A percentile compares a stretch with the other conserved stretches of the same genome.
Conservation (phyloP, 139 green algal species). For the Microglena sp. region DNA sequence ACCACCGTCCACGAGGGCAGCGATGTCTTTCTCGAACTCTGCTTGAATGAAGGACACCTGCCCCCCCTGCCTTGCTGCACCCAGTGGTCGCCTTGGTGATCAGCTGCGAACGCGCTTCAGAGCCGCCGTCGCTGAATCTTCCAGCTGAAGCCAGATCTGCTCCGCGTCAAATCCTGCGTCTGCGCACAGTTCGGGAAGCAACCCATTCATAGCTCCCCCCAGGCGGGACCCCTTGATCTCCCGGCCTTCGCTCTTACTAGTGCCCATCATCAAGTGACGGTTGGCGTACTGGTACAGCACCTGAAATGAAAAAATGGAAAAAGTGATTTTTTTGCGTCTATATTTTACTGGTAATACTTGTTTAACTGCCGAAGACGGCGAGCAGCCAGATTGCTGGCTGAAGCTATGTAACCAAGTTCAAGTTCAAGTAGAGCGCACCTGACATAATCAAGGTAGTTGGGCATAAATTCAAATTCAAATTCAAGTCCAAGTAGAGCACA, state of each 20-base stretch:
- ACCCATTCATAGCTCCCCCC: not conserved
- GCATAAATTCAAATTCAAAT: no score
- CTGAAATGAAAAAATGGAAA: slow-evolving; percentile 17
- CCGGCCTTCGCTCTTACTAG: not conserved
- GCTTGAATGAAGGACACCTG: slow-evolving; percentile 18
- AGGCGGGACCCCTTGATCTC: not conserved
- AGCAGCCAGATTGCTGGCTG: no score
- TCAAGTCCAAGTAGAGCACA: not conserved
- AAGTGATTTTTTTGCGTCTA: no score
- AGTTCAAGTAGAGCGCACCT: slow-evolving; percentile 9
- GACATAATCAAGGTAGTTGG: not conserved
- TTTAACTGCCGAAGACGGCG: no score
- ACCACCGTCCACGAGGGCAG: slow-evolving; percentile 25
- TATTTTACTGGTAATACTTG: no score
- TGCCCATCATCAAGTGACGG: not conserved
- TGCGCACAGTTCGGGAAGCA: slow-evolving; percentile 31
- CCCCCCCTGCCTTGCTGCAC: not conserved
- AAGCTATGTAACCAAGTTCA: no score
- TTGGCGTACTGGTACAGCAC: not conserved
- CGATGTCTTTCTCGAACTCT: slow-evolving; percentile 22
- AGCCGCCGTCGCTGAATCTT: slow-evolving; percentile 11
- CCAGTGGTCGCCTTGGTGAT: not conserved
- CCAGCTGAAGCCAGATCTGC: slow-evolving; percentile 39
- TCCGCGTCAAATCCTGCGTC: slow-evolving; percentile 39
- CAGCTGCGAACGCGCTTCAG: slow-evolving; percentile 22